Percentiles rank a stretch among this genome's conserved stretches.
Conservation (phyloP, 352 stramenopile species). For the Phytophthora colocasiae region DNA sequence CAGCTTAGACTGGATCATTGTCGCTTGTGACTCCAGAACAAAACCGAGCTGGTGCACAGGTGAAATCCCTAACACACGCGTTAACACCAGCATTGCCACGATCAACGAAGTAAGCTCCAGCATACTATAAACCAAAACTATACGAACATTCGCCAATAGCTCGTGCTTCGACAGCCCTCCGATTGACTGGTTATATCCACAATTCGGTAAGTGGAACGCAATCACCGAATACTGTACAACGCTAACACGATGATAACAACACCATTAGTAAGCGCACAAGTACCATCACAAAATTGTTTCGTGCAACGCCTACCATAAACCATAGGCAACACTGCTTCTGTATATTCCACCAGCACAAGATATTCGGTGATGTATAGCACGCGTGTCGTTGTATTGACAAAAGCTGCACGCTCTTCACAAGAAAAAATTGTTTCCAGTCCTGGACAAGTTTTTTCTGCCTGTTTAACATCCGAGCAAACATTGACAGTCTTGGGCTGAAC, state of each 20-base stretch:
- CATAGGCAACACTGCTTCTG: slow-evolving; percentile 38
- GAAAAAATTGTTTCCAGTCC: slow-evolving; percentile 14
- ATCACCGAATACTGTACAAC: slow-evolving; percentile 3
- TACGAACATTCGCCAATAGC: neutral
- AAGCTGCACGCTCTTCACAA: slow-evolving; percentile 18
- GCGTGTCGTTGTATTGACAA: slow-evolving; percentile 33
- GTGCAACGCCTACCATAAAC: slow-evolving; percentile 33
- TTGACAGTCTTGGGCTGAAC: slow-evolving; percentile 1
- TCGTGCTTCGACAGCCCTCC: slow-evolving; percentile 1
- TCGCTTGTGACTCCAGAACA: slow-evolving; percentile 28
- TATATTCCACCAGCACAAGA: slow-evolving; percentile 47
- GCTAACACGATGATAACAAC: neutral
- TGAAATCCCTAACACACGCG: slow-evolving; percentile 21
- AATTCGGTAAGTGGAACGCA: neutral
- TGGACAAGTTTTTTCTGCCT: neutral
- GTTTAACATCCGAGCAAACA: neutral
- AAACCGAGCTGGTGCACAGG: slow-evolving; percentile 33
- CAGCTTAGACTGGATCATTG: slow-evolving; percentile 37
- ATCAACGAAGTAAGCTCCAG: slow-evolving; percentile 20
- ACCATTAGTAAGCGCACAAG: neutral
- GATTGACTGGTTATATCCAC: neutral
- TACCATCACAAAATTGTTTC: neutral
- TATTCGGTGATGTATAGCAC: slow-evolving; percentile 49
- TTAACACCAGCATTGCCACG: slow-evolving; percentile 14
- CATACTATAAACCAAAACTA: slow-evolving; percentile 17